Conservation (phyloP, 2,329 filamentous ascomycete species). For the Clonostachys byssicola region DNA sequence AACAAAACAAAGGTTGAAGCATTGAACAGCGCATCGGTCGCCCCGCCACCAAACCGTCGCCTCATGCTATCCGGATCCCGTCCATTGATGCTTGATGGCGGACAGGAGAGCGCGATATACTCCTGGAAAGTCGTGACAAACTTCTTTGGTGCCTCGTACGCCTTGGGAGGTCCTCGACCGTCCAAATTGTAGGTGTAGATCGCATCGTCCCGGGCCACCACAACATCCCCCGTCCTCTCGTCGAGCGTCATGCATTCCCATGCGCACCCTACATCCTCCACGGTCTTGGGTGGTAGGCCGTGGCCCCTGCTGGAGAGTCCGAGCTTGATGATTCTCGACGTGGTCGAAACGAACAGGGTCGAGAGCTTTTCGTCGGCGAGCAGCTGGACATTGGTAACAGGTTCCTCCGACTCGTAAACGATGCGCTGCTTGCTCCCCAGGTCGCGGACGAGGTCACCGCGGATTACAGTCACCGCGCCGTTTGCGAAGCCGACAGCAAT, state of each 20-base stretch:
- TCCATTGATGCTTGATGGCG: conserved; percentile 55
- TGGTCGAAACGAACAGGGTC: conserved; percentile 89
- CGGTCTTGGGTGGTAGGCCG: conserved; percentile 78
- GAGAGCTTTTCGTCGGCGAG: conserved; percentile 56
- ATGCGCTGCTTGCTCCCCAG: conserved; percentile 90
- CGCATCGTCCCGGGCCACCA: conserved; percentile 92
- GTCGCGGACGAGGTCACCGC: conserved; percentile 93
- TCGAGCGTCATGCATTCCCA: conserved; percentile 95
- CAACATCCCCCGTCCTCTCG: conserved; percentile 72
- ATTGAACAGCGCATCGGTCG: conserved; percentile 72
- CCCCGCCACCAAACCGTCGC: conserved; percentile 67
- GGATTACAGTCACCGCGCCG: conserved; percentile 86
- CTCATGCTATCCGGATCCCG: conserved; percentile 56
- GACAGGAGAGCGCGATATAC: conserved; percentile 84
- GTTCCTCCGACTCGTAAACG: conserved; percentile 95
- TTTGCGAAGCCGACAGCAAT: conserved; percentile 95
- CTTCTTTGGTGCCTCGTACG: conserved; percentile 88
- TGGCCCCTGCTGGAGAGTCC: conserved; percentile 85
- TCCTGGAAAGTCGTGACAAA: conserved; percentile 75
- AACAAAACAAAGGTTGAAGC: conserved; percentile 85
- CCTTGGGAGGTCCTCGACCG: conserved; percentile 81
- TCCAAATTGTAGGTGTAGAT: conserved; percentile 89
- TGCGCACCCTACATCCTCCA: conserved; percentile 86
- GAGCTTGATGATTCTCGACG: conserved; percentile 79
- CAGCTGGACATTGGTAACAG: conserved; percentile 87